phyloP scores from a whole-genome alignment of 1,139 yeast species.

The Lodderomyces margitis region DNA sequence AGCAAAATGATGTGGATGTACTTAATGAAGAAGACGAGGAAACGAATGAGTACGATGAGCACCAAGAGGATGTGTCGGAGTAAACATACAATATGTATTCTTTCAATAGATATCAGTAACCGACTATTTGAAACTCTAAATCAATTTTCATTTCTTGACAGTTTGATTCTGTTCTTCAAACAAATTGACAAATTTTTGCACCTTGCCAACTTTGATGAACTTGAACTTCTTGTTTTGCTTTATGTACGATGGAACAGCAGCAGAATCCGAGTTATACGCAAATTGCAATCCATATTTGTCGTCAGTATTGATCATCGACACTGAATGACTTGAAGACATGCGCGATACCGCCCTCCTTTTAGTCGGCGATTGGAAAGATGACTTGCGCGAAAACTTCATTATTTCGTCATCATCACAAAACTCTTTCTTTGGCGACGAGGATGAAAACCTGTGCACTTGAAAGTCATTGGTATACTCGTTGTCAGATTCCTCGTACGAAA shows the following conservation, averaged over 20 bases:
- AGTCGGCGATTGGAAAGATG: slow-evolving; percentile 20
- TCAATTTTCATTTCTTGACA: not conserved
- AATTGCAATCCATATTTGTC: slow-evolving; percentile 26
- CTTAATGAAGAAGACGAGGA: slow-evolving; percentile 9
- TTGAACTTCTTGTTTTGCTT: slow-evolving; percentile 46
- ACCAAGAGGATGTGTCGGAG: slow-evolving; percentile 13
- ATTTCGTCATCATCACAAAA: slow-evolving; percentile 11
- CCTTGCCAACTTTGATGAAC: slow-evolving; percentile 49
- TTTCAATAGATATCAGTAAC: too few species aligned
- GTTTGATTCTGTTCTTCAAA: slow-evolving; percentile 35
- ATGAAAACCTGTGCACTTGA: slow-evolving; percentile 1
- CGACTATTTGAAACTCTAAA: not conserved
- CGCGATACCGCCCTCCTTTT: slow-evolving; percentile 16
- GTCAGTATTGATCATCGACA: slow-evolving; percentile 24
- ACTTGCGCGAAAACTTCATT: slow-evolving; percentile 7
- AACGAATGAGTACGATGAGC: slow-evolving; percentile 13
- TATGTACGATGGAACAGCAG: slow-evolving; percentile 38
- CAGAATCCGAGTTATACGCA: slow-evolving; percentile 30
- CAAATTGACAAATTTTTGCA: slow-evolving; percentile 45
- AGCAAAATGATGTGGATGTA: slow-evolving; percentile 9
- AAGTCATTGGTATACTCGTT: slow-evolving; percentile 9
- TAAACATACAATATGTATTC: not conserved
- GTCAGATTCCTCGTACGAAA: slow-evolving; percentile 8
- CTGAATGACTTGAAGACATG: slow-evolving; percentile 22
- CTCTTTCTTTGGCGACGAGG: slow-evolving; percentile 8